Base-by-base conservation (phyloP, 352 stramenopile species). In the Globisporangium okanoganense region DNA sequence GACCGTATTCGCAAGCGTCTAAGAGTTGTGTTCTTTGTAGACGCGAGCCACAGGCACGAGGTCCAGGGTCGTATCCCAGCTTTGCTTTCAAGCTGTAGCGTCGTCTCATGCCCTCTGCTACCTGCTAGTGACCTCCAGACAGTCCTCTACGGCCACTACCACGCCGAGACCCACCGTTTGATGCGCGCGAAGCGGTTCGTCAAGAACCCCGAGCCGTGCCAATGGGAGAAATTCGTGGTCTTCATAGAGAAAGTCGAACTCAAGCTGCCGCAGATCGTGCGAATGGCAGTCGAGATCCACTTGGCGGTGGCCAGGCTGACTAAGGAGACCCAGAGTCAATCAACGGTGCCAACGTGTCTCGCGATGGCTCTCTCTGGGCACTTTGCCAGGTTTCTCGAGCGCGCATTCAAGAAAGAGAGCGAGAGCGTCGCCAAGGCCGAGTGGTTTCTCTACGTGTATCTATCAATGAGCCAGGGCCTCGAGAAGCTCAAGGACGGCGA, bases 1-100 rank as follows among this genome's bases (percentile, higher is more conserved):
- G 70, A 82, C 33, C 71, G 79, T 0, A 73, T 89, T 54, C 70
- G 76, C 20, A 73, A 75, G 9, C 75, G 77, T 3, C 64, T 90
- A 5, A 68, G 70, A 10, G 65, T 89, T 12, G 75, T 87, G 0
- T 58, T 87, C 8, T 29, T 84, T 1, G 56, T 88, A 1, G 75
- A 86, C 29, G 33, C 35, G 2, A 38, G 70, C 2, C 59, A 80
- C 4, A 53, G 67, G 14, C 16, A 29, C 2, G 35, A 33, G 4
- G 25, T 82, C 2, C 31, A 66, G 7, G 5, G 3, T 0, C 36
- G 27, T 0, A 62, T 47, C 6, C 74, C 80, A 1, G 65, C 61
- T n/a, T 22, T 88, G 0, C 72, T 88, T n/a, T 4, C 57, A 0
- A 55, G 57, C 7, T 83, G 73, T 50, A 68, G 55, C 41, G 13